These are phyloP conservation scores for Colletotrichum australisinense DNA, from an alignment of 2,329 filamentous ascomycete genomes.

Conservation along the genomic window DNA sequence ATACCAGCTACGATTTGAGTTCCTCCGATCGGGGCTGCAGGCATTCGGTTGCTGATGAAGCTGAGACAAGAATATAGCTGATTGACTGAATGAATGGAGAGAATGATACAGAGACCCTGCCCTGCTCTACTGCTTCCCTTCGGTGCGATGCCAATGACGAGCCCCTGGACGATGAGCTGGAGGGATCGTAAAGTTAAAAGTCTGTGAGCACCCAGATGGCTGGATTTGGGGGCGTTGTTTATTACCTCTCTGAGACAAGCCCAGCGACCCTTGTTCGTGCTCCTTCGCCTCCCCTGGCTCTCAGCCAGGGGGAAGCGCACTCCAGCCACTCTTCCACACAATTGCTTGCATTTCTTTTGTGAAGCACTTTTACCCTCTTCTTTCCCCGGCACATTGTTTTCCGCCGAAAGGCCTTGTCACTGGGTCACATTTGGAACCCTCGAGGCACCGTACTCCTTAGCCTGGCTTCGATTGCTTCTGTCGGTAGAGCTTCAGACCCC, in stretches of 20 bases:
- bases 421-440: neutral
- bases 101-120: conserved; percentile 1
- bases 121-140: neutral
- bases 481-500: conserved; percentile 13
- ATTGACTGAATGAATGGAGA: conserved; percentile 1
- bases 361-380: neutral
- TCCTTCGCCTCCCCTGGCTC: conserved; percentile 24
- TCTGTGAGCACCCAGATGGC: conserved; percentile 35
- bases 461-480: neutral
- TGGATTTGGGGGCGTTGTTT: conserved; percentile 36
- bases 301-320: conserved; percentile 14
- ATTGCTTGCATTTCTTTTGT: conserved; percentile 27
- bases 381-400: conserved; percentile 6
- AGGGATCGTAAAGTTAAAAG: conserved; percentile 35
- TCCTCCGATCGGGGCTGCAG: conserved; percentile 20
- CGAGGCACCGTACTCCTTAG: neutral
- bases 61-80: neutral
- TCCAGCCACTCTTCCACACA: conserved; percentile 18
- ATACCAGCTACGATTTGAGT: conserved; percentile 22
- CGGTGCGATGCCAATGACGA: conserved; percentile 25
- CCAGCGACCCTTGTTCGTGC: conserved; percentile 21
- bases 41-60: conserved; percentile 5
- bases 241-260: conserved; percentile 35
- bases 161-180: conserved; percentile 33
- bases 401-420: conserved; percentile 8